phyloP scores from a whole-genome alignment of 768 basidiomycete species.

The Phylloporus arenicola region DNA sequence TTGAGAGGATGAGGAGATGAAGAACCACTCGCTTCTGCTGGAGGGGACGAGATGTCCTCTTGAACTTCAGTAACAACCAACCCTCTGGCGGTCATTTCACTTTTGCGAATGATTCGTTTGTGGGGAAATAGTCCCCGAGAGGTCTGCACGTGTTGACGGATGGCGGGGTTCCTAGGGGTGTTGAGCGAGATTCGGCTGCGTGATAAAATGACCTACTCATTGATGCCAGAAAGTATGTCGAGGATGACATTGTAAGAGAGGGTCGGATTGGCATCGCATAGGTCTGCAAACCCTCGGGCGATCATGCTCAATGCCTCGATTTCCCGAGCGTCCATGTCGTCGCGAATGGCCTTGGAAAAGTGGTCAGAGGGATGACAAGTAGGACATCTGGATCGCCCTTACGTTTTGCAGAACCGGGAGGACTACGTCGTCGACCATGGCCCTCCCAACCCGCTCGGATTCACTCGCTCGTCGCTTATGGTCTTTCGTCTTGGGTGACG shows the following conservation, averaged over 20 bases:
- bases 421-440: conserved; percentile 79
- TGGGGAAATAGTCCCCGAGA: conserved; percentile 78
- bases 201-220: conserved; percentile 59
- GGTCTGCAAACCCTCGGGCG: conserved; percentile 80
- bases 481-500: conserved; percentile 40
- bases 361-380: not conserved
- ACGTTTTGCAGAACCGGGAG: conserved; percentile 76
- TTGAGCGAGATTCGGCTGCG: not conserved
- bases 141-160: conserved; percentile 79
- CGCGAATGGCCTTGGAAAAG: conserved; percentile 53
- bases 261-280: conserved; percentile 77
- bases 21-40: conserved; percentile 31
- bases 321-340: conserved; percentile 85
- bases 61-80: conserved; percentile 79
- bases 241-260: conserved; percentile 84
- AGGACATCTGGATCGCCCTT: conserved; percentile 19
- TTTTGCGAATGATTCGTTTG: conserved; percentile 69
- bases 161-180: conserved; percentile 57
- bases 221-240: conserved; percentile 85
- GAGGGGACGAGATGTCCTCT: conserved; percentile 58
- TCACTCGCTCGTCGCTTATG: conserved; percentile 49
- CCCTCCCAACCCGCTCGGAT: conserved; percentile 54
- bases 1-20: conserved; percentile 28
- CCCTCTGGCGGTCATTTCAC: conserved; percentile 81
- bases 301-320: conserved; percentile 89